Conservation (phyloP, 441 rosid genomes). For the Raphanus hybrid region DNA sequence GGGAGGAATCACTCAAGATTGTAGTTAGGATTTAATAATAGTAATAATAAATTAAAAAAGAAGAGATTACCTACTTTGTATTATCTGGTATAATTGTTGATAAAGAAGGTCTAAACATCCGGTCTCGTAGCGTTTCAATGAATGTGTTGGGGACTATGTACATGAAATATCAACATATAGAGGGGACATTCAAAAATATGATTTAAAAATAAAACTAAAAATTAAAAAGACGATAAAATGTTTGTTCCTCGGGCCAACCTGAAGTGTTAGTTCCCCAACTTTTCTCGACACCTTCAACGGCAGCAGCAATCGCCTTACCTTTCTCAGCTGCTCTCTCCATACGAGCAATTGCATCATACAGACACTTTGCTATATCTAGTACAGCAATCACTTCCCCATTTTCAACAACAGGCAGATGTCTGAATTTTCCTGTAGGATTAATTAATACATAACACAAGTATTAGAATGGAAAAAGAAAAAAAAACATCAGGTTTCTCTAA, state of each 20-base stretch:
- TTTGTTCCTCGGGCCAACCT: slow-evolving; percentile 52
- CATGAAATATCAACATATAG: slow-evolving; percentile 27
- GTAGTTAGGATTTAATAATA: neutral
- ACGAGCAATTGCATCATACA: slow-evolving; percentile 97
- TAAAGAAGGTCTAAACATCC: slow-evolving; percentile 90
- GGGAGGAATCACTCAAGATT: neutral
- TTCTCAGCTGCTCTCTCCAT: slow-evolving; percentile 99
- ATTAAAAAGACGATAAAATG: neutral
- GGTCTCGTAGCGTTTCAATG: slow-evolving; percentile 88
- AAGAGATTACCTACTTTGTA: slow-evolving; percentile 92
- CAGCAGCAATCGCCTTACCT: slow-evolving; percentile 99
- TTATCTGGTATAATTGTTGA: slow-evolving; percentile 83
- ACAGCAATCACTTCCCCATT: slow-evolving; percentile 98
- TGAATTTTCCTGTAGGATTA: slow-evolving; percentile 75
- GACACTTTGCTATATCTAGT: slow-evolving; percentile 92
- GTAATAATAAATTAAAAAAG: slow-evolving; percentile 15
- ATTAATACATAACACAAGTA: slow-evolving; percentile 2
- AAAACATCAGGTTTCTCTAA: slow-evolving; percentile 6
- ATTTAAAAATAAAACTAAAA: neutral
- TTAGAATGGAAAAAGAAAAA: neutral
- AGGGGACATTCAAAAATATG: neutral
- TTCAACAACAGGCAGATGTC: slow-evolving; percentile 98
- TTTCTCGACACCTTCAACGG: slow-evolving; percentile 97
- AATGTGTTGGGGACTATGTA: slow-evolving; percentile 74
- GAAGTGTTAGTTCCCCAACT: slow-evolving; percentile 83